phyloP scores from a whole-genome alignment of 179 eudicot species.

The Kewa caespitosa region DNA sequence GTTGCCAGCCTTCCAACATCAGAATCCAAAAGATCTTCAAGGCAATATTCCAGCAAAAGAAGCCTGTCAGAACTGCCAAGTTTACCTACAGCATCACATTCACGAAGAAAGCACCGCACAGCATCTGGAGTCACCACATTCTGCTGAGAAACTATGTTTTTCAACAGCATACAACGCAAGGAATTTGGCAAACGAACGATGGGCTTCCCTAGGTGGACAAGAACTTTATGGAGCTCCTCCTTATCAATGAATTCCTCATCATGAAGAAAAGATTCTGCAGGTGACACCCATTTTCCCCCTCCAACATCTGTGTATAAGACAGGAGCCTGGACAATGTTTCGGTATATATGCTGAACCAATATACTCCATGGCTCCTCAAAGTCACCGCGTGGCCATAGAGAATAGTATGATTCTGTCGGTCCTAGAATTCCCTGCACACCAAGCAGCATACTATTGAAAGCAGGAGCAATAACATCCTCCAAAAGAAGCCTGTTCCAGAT shows the following conservation, averaged over 20 bases:
- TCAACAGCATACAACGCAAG: conserved; percentile 73
- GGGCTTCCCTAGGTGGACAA: conserved; percentile 79
- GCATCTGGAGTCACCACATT: conserved; percentile 89
- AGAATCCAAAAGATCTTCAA: conserved; percentile 85
- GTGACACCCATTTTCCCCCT: conserved; percentile 90
- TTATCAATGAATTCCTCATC: conserved; percentile 61
- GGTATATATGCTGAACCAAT: conserved; percentile 74
- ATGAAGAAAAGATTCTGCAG: conserved; percentile 80
- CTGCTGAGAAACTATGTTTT: conserved; percentile 43
- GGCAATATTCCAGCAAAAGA: conserved; percentile 91
- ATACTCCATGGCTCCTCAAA: conserved; percentile 98
- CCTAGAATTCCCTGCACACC: conserved; percentile 61
- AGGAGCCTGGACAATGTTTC: conserved; percentile 53
- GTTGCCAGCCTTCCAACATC: conserved; percentile 64
- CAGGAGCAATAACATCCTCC: conserved; percentile 90
- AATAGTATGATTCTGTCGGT: conserved; percentile 68
- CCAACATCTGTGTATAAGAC: conserved; percentile 66
- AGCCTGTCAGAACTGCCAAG: conserved; percentile 58
- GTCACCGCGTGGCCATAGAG: conserved; percentile 86
- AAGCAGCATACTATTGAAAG: conserved; percentile 65
- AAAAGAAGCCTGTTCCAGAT: conserved; percentile 95
- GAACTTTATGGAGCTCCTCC: conserved; percentile 70
- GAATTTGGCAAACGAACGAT: conserved; percentile 66
- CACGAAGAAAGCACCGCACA: conserved; percentile 68
- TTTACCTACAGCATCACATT: conserved; percentile 35